Percentiles rank a stretch among this genome's conserved stretches.
phyloP scores from a whole-genome alignment of 2,329 filamentous ascomycete species.

The Coniochaeta hoffmannii region DNA sequence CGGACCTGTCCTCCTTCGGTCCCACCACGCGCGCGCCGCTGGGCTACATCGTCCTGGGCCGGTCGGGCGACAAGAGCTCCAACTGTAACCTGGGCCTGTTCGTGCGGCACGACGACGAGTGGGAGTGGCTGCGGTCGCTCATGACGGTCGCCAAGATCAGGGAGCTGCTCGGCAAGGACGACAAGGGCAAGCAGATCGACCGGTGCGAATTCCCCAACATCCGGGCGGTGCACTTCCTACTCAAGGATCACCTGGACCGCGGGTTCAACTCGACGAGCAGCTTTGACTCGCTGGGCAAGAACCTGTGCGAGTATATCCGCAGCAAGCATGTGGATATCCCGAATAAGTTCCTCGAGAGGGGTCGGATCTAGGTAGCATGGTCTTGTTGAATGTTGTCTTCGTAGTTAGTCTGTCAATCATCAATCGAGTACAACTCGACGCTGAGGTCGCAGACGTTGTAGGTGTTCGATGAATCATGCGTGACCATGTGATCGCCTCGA shows the following conservation, averaged over 20 bases:
- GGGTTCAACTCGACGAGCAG: conserved; percentile 6
- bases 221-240: conserved; percentile 13
- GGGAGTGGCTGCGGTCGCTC: conserved; percentile 33
- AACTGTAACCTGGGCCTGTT: conserved; percentile 40
- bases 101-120: conserved; percentile 34
- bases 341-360: conserved; percentile 16
- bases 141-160: conserved; percentile 31
- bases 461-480: neutral
- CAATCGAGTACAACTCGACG: neutral
- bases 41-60: conserved; percentile 24
- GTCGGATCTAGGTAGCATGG: neutral
- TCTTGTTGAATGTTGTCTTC: neutral
- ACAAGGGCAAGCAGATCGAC: conserved; percentile 29
- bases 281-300: conserved; percentile 17
- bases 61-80: conserved; percentile 34
- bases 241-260: conserved; percentile 12
- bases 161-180: conserved; percentile 28
- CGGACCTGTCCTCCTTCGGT: conserved; percentile 10
- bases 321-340: conserved; percentile 21
- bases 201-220: conserved; percentile 37
- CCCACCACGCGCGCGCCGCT: conserved; percentile 13
- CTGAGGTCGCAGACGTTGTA: neutral
- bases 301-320: conserved; percentile 20
- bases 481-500: neutral
- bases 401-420: neutral